phyloP scores from a whole-genome alignment of 192 early-diverging fungal species.

The Phycomyces nitens region DNA sequence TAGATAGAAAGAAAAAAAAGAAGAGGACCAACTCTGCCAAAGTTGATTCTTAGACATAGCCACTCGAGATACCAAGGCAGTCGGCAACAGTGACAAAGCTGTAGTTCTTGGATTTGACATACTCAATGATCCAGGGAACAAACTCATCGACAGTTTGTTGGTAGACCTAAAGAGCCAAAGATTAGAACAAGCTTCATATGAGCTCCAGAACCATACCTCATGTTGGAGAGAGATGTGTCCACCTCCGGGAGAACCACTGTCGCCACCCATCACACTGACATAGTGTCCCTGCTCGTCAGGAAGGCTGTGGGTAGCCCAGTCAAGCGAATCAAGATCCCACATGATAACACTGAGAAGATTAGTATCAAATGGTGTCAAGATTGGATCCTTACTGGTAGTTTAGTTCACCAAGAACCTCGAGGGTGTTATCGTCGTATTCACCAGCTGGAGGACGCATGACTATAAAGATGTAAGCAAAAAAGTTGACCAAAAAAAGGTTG shows the following conservation, averaged over 20 bases:
- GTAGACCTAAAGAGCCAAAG: slow-evolving; percentile 19
- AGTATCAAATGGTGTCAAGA: background rate
- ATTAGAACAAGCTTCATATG: too few species aligned
- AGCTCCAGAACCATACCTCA: background rate
- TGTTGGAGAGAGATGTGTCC: slow-evolving; percentile 4
- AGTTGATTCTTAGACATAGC: slow-evolving; percentile 1
- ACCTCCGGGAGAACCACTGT: background rate
- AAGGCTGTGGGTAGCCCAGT: slow-evolving; percentile 29
- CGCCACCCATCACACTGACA: background rate
- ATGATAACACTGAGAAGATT: slow-evolving; percentile 18
- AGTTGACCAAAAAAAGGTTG: too few species aligned
- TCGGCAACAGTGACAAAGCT: slow-evolving; percentile 40
- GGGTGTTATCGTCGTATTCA: slow-evolving; percentile 16
- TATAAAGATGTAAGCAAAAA: background rate
- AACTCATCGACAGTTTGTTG: slow-evolving; percentile 31
- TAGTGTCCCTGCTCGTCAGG: slow-evolving; percentile 4
- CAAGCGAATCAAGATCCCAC: slow-evolving; percentile 43
- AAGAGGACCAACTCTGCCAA: background rate
- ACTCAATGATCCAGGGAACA: slow-evolving; percentile 34
- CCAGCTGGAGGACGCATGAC: slow-evolving; percentile 56
- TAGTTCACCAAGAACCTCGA: slow-evolving; percentile 19
- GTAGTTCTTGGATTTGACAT: slow-evolving; percentile 29
- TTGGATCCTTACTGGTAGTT: slow-evolving; percentile 36
- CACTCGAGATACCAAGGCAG: slow-evolving; percentile 27
- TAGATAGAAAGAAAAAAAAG: too few species aligned